Base-by-base conservation (phyloP, 768 basidiomycete genomes). In the Pilatotrama ljubarskyi region DNA sequence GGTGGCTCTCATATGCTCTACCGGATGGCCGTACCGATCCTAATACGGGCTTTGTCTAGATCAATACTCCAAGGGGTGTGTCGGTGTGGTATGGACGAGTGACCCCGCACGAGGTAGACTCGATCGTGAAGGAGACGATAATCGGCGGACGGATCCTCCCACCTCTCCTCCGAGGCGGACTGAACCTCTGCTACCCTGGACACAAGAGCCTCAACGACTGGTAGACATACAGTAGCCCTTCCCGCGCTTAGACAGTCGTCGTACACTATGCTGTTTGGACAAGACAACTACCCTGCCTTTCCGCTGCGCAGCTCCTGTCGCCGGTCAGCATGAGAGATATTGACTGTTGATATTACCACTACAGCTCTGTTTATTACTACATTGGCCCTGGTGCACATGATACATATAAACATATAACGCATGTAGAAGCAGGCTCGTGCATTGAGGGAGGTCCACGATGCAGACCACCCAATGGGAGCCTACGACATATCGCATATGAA, bases 41-140 rank as follows among this genome's bases (percentile, higher is more conserved):
- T 26, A 59, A 52, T 22, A 6, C 10, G 38, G 36, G 7, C 11
- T 14, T 24, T 35, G 41, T 48, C 15, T 67, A 95, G 90, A 91
- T 98, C 69, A 88, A 92, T 73, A 91, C 86, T 46, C 94, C 95
- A 0, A 82, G 85, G 57, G 95, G 95, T 20, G 83, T 90, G 22
- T 85, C 87, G 38, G 82, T 98, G 26, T 98, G 94, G 88, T 98
- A 98, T 68, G 96, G 96, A 20, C 87, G 96, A 24, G 94, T 97
- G 6, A 89, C 90, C 24, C 87, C 95, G 8, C 89, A 93, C 70
- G 91, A 96, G 68, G 90, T 95, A 49, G 86, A 89, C 59, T 83
- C 87, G 5, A 87, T 95, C 55, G 93, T 95, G 47, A 82, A 86
- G 64, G 88, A 93, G 66, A 99, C 96, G 17, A 86, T 99, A 62